A percentile compares a stretch with the other conserved stretches of the same genome.
These are phyloP conservation scores for Pezicula radicicola DNA, from an alignment of 2,329 filamentous ascomycete species.

Conservation along the genomic window DNA sequence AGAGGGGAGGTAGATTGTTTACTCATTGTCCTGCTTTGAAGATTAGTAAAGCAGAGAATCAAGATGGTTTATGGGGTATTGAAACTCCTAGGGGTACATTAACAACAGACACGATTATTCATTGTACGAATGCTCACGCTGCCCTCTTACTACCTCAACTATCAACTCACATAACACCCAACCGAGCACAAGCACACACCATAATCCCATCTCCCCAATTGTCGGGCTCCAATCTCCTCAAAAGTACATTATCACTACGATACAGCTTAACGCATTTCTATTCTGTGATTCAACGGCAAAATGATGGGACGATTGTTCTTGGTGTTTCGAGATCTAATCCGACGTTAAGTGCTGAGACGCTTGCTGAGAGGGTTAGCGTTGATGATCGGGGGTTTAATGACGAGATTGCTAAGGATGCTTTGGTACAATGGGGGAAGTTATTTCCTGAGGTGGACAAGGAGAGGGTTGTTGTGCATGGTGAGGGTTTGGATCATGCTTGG, in stretches of 20 bases:
- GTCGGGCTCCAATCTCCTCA: slow-evolving; percentile 29
- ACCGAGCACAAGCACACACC: slow-evolving; percentile 41
- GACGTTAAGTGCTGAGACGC: slow-evolving; percentile 28
- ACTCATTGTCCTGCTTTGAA: slow-evolving; percentile 38
- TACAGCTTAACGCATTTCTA: slow-evolving; percentile 46
- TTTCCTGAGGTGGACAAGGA: slow-evolving; percentile 28
- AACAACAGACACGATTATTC: slow-evolving; percentile 27
- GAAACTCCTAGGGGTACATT: slow-evolving; percentile 31
- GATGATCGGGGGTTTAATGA: slow-evolving; percentile 37
- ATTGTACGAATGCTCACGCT: slow-evolving; percentile 38
- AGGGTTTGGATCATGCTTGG: slow-evolving; percentile 43
- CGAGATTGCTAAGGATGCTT: slow-evolving; percentile 36
- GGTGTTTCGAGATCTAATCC: slow-evolving; percentile 41
- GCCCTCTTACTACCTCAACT: slow-evolving; percentile 35
- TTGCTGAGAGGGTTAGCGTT: slow-evolving; percentile 28
- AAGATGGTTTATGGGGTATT: slow-evolving; percentile 27
- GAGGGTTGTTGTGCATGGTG: slow-evolving; percentile 29
- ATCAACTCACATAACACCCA: slow-evolving; percentile 34
- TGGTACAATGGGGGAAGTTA: slow-evolving; percentile 30
- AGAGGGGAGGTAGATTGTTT: slow-evolving; percentile 36
- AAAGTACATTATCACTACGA: slow-evolving; percentile 41
- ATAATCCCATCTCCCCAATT: slow-evolving; percentile 37
- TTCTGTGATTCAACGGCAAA: slow-evolving; percentile 42
- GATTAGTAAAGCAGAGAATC: slow-evolving; percentile 17
- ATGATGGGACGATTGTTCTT: slow-evolving; percentile 39